Percentiles rank a stretch among this genome's conserved stretches.
Conservation (phyloP, 2,329 filamentous ascomycete genomes). For the Lizonia empirigonia region DNA sequence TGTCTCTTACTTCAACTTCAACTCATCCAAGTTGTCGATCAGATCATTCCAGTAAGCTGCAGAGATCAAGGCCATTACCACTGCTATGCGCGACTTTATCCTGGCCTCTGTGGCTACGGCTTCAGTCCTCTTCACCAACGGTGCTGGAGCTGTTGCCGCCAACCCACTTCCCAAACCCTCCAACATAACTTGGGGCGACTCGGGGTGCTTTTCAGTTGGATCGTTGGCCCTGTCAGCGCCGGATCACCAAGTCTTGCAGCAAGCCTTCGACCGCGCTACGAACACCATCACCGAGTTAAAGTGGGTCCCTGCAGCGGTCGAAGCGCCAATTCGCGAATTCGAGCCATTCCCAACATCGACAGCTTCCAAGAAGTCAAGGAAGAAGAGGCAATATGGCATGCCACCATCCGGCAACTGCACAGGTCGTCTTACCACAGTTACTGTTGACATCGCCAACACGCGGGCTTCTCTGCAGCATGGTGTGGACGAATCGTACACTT, state of each 20-base stretch:
- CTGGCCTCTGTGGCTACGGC: conserved; percentile 40
- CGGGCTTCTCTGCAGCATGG: conserved; percentile 59
- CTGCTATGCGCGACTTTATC: conserved; percentile 40
- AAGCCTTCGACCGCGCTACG: conserved; percentile 59
- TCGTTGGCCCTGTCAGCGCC: conserved; percentile 49
- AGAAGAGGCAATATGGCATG: conserved; percentile 29
- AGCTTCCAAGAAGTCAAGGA: conserved; percentile 21
- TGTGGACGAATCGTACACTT: conserved; percentile 62
- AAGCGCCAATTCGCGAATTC: conserved; percentile 59
- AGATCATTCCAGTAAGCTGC: neutral
- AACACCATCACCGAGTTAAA: conserved; percentile 55
- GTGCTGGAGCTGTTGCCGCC: conserved; percentile 54
- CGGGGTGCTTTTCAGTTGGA: conserved; percentile 55
- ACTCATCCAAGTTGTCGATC: neutral
- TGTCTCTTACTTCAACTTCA: conserved; percentile 9
- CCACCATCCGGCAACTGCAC: conserved; percentile 32
- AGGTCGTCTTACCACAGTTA: conserved; percentile 49
- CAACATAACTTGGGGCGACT: conserved; percentile 59
- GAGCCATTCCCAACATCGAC: conserved; percentile 57
- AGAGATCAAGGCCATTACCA: neutral
- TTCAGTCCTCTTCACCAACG: conserved; percentile 43
- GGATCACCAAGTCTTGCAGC: conserved; percentile 44
- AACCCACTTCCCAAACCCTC: conserved; percentile 62
- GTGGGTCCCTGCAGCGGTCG: conserved; percentile 61
- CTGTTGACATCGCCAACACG: conserved; percentile 54